Evolutionary conservation across 305 asterid genomes (phyloP).

Genomic region (Fraxinus baroniana): DNA sequence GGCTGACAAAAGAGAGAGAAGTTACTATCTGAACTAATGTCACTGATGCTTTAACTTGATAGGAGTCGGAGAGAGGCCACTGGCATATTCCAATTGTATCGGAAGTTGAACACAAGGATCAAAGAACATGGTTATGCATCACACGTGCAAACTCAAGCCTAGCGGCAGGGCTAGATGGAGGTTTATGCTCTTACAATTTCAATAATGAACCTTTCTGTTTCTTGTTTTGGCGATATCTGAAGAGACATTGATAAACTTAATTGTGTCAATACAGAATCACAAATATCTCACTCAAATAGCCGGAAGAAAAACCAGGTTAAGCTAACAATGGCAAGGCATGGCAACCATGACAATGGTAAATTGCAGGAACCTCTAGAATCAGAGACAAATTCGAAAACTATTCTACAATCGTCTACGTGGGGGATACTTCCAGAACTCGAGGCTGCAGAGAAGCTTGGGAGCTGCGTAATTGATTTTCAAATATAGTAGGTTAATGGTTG

Average conservation of each 20-base stretch:
- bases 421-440: constrained; percentile 45
- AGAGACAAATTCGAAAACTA: constrained; percentile 28
- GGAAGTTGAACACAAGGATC: constrained; percentile 50
- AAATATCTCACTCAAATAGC: constrained; percentile 17
- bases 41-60: constrained; percentile 20
- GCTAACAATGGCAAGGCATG: constrained; percentile 16
- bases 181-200: not conserved
- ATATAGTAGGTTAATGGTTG: constrained; percentile 31
- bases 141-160: constrained; percentile 47
- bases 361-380: constrained; percentile 33
- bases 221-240: not conserved
- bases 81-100: constrained; percentile 83
- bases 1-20: not conserved
- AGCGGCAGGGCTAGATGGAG: constrained; percentile 28
- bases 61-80: constrained; percentile 82
- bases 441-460: constrained; percentile 56
- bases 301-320: constrained; percentile 24
- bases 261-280: constrained; percentile 31
- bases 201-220: constrained; percentile 8
- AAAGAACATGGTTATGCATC: constrained; percentile 70
- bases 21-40: not conserved
- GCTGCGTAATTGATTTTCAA: constrained; percentile 55
- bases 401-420: constrained; percentile 28
- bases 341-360: constrained; percentile 17
- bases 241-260: not conserved